Conservation (phyloP, 306 rosid species). For the Vachellia collinsii region DNA sequence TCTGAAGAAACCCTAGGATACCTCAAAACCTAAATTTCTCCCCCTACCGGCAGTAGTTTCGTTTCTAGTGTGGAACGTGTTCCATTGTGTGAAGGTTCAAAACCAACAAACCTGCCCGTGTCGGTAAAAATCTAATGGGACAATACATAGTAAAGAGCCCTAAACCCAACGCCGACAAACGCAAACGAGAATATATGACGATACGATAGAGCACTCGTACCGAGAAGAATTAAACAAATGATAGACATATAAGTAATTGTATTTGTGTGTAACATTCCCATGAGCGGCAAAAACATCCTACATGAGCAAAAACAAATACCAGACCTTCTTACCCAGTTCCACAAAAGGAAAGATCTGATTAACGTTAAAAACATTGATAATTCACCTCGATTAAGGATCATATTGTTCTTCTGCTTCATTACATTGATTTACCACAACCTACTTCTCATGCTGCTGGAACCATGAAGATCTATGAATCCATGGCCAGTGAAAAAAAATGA, state of each 20-base stretch:
- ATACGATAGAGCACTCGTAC: conserved; percentile 31
- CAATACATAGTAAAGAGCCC: conserved; percentile 28
- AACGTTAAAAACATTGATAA: conserved; percentile 13
- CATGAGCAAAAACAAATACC: not conserved
- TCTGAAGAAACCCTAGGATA: conserved; percentile 50
- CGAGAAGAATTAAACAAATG: conserved; percentile 29
- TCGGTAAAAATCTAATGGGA: conserved; percentile 31
- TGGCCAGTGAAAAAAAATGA: conserved; percentile 1
- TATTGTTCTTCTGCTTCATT: not conserved
- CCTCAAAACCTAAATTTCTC: conserved; percentile 35
- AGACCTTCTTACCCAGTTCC: conserved; percentile 2
- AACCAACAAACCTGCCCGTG: conserved; percentile 23
- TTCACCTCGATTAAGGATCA: conserved; percentile 23
- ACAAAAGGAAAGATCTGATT: not conserved
- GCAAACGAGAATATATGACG: conserved; percentile 24
- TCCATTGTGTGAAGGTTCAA: conserved; percentile 10
- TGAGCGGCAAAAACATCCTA: not conserved
- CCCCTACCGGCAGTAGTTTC: conserved; percentile 8
- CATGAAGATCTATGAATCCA: conserved; percentile 31
- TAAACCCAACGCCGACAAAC: conserved; percentile 27
- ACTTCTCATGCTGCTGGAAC: conserved; percentile 9
- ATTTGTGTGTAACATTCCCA: conserved; percentile 1
- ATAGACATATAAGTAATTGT: not conserved
- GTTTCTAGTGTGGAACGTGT: not conserved
- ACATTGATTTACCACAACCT: conserved; percentile 3